Evolutionary conservation across 2,329 filamentous ascomycete genomes (phyloP).

Genomic region (Pseudophaeomoniella oleicola): DNA sequence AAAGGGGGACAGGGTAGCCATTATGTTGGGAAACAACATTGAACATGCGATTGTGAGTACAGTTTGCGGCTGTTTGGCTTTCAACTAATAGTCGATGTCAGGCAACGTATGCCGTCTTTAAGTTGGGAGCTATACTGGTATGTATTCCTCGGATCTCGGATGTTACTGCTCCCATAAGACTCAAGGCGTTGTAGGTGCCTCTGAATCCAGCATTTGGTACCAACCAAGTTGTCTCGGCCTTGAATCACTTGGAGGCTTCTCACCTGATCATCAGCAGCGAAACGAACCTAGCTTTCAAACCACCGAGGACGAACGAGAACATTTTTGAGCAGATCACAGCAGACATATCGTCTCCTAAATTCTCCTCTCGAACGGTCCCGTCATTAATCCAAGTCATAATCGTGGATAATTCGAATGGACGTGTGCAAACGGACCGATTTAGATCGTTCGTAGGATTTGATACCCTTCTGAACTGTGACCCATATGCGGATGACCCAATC

Average conservation of each 20-base stretch:
- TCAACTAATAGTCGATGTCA: slow-evolving; percentile 5
- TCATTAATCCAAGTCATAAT: slow-evolving; percentile 57
- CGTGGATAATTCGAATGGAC: slow-evolving; percentile 58
- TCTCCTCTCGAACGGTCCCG: slow-evolving; percentile 47
- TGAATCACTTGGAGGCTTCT: slow-evolving; percentile 58
- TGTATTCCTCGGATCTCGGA: slow-evolving; percentile 6
- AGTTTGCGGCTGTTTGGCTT: slow-evolving; percentile 1
- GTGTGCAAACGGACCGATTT: slow-evolving; percentile 31
- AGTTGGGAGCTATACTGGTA: slow-evolving; percentile 79
- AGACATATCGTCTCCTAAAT: slow-evolving; percentile 25
- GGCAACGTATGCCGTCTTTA: slow-evolving; percentile 75
- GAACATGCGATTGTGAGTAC: slow-evolving; percentile 60
- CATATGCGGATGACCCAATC: too few relatives aligned
- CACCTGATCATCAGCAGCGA: slow-evolving; percentile 77
- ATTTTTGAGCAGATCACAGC: slow-evolving; percentile 41
- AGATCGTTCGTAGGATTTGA: slow-evolving; percentile 27
- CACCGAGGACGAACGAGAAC: slow-evolving; percentile 43
- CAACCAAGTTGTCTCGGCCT: slow-evolving; percentile 60
- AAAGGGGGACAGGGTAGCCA: slow-evolving; percentile 73
- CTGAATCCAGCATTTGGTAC: slow-evolving; percentile 82
- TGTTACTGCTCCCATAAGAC: slow-evolving; percentile 1
- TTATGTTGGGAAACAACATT: slow-evolving; percentile 71
- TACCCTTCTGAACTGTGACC: neutral
- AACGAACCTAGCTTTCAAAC: slow-evolving; percentile 60
- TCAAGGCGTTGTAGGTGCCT: slow-evolving; percentile 44